Percentiles rank a stretch among this genome's conserved stretches.
These are phyloP conservation scores for Purshia tridentata DNA, from an alignment of 306 rosid species.

Conservation along the genomic window DNA sequence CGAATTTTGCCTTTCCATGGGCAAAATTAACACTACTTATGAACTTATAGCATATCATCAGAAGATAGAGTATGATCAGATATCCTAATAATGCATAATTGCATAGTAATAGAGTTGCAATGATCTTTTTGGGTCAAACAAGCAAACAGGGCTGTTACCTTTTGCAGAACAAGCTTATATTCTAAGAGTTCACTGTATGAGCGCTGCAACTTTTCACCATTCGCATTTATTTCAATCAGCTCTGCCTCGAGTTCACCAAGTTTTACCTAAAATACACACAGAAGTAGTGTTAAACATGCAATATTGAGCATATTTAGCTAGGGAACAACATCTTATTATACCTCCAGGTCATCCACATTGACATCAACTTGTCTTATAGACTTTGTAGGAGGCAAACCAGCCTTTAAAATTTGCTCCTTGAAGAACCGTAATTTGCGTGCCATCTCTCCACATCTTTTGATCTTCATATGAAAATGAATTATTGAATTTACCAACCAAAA, in stretches of 20 bases:
- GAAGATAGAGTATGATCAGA: background rate
- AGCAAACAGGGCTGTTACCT: slow-evolving; percentile 49
- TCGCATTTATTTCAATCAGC: slow-evolving; percentile 83
- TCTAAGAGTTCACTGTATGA: slow-evolving; percentile 83
- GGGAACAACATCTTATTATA: slow-evolving; percentile 21
- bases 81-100: background rate
- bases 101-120: slow-evolving; percentile 6
- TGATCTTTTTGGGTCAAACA: background rate
- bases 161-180: slow-evolving; percentile 84
- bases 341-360: slow-evolving; percentile 84
- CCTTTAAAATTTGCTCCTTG: slow-evolving; percentile 91
- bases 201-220: slow-evolving; percentile 90
- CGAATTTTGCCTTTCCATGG: background rate
- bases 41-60: background rate
- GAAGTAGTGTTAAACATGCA: slow-evolving; percentile 7
- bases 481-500: slow-evolving; percentile 19
- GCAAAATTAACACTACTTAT: background rate
- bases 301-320: background rate
- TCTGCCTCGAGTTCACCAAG: slow-evolving; percentile 89
- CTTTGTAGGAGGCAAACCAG: slow-evolving; percentile 57
- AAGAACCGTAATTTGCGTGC: slow-evolving; percentile 83
- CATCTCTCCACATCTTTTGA: slow-evolving; percentile 93
- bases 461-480: slow-evolving; percentile 44
- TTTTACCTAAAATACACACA: slow-evolving; percentile 57
- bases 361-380: slow-evolving; percentile 40